Percentiles rank a stretch among this genome's conserved stretches.
These are phyloP conservation scores for Calonectria pteridis DNA, from an alignment of 2,329 filamentous ascomycete species.

Conservation along the genomic window DNA sequence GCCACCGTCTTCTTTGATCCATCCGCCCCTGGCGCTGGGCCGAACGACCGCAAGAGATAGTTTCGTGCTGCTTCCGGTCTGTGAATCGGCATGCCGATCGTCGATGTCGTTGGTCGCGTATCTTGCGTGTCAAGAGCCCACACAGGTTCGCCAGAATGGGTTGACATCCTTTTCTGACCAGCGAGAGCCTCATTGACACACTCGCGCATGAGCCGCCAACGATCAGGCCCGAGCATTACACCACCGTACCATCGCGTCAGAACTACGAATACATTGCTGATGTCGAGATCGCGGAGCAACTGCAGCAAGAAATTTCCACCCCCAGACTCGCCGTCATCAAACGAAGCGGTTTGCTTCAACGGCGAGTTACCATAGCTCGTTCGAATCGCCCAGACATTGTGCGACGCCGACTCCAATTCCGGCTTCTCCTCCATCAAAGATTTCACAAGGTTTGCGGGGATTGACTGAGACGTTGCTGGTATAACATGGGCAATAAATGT, in stretches of 20 bases:
- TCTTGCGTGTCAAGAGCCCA: slow-evolving; percentile 72
- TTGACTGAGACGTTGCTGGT: slow-evolving; percentile 51
- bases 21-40: slow-evolving; percentile 53
- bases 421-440: slow-evolving; percentile 62
- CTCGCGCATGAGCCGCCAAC: slow-evolving; percentile 73
- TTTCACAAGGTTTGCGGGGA: slow-evolving; percentile 59
- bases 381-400: slow-evolving; percentile 68
- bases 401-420: slow-evolving; percentile 65
- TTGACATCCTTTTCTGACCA: slow-evolving; percentile 56
- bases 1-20: slow-evolving; percentile 55
- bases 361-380: slow-evolving; percentile 53
- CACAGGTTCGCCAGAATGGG: slow-evolving; percentile 63
- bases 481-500: slow-evolving; percentile 68
- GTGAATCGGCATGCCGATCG: slow-evolving; percentile 76
- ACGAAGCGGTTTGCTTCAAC: slow-evolving; percentile 62
- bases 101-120: slow-evolving; percentile 55
- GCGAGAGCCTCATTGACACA: slow-evolving; percentile 68
- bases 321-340: slow-evolving; percentile 73
- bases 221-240: slow-evolving; percentile 70
- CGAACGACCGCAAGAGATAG: slow-evolving; percentile 72
- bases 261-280: slow-evolving; percentile 67
- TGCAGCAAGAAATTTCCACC: slow-evolving; percentile 69
- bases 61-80: slow-evolving; percentile 76
- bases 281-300: slow-evolving; percentile 63
- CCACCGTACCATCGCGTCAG: slow-evolving; percentile 74